Evolutionary conservation across 148 eudicot genomes (phyloP).

Genomic region (Camellia sinensis): DNA sequence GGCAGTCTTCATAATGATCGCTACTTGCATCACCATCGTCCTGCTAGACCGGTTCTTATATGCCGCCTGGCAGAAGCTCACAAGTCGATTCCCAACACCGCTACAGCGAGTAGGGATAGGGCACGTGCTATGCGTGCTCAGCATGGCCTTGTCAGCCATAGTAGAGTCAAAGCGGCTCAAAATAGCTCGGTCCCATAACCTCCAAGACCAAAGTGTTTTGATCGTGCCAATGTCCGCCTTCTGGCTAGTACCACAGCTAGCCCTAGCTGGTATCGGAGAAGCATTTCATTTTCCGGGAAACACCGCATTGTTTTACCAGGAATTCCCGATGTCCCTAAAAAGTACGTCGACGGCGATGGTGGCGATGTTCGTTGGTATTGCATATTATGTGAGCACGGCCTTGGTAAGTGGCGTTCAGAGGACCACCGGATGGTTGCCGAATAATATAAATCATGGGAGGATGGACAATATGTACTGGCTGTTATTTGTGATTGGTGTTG

Average conservation of each 20-base stretch:
- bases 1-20: slow-evolving; percentile 16
- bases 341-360: slow-evolving; percentile 39
- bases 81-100: not conserved
- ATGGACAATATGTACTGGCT: slow-evolving; percentile 42
- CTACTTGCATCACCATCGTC: slow-evolving; percentile 11
- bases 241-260: slow-evolving; percentile 44
- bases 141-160: slow-evolving; percentile 32
- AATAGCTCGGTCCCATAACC: not conserved
- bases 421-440: slow-evolving; percentile 32
- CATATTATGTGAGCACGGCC: slow-evolving; percentile 37
- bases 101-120: slow-evolving; percentile 33
- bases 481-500: slow-evolving; percentile 18
- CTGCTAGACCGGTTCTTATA: slow-evolving; percentile 16
- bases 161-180: slow-evolving; percentile 25
- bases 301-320: slow-evolving; percentile 26
- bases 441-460: slow-evolving; percentile 36
- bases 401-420: slow-evolving; percentile 26
- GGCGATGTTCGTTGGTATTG: slow-evolving; percentile 24
- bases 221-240: slow-evolving; percentile 24
- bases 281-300: slow-evolving; percentile 53
- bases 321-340: slow-evolving; percentile 33
- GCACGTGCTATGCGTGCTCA: slow-evolving; percentile 17
- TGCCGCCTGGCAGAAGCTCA: slow-evolving; percentile 23
- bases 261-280: slow-evolving; percentile 39
- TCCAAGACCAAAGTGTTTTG: not conserved